Base-by-base conservation (phyloP, 1,284 basidiomycete genomes). In the Omphalotus olearius region DNA sequence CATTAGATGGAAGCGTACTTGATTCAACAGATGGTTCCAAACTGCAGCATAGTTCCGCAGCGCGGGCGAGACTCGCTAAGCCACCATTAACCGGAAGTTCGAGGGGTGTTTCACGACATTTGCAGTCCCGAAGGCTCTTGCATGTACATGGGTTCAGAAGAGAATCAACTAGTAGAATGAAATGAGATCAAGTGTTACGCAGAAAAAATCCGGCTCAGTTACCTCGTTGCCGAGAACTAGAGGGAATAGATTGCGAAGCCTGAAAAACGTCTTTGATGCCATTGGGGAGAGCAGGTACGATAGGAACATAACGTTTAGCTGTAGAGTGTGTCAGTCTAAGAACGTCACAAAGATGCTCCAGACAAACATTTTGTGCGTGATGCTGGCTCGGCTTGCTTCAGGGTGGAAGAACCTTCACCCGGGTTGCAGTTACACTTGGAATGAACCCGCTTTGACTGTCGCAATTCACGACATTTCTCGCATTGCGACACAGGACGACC, bases 401-500 rank as follows among this genome's bases (percentile, higher is more conserved):
- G 17, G 11, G 14, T 45, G 20, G 43, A 45, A 1, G 20, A 10
- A 28, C 23, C 43, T 47, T 65, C 62, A n/a, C 63, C 65, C 14
- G 72, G 66, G 50, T 71, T 69, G 56, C 88, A 90, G 46, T 75
- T 79, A 63, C 88, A 90, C 58, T 86, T 87, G 10, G 86, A 85
- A 61, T 90, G 87, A 20, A 88, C 72, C 56, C 76, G 79, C 64
- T 83, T 85, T 30, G 80, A 82, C 63, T 88, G 83, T 41, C 90
- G 80, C 28, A 88, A 75, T 57, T 90, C 80, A 44, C 88, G 80
- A 64, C 91, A 93, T 59, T 79, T 82, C 55, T 78, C 74, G 66
- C 91, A 93, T 64, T 93, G 91, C 6, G 90, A 91, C 6, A 90
- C 78, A 0, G 91, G 91, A 10, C 90, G 77, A 6, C 87, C 90